These are phyloP conservation scores for Urtica urens DNA, from an alignment of 306 rosid genomes.

Conservation along the genomic window DNA sequence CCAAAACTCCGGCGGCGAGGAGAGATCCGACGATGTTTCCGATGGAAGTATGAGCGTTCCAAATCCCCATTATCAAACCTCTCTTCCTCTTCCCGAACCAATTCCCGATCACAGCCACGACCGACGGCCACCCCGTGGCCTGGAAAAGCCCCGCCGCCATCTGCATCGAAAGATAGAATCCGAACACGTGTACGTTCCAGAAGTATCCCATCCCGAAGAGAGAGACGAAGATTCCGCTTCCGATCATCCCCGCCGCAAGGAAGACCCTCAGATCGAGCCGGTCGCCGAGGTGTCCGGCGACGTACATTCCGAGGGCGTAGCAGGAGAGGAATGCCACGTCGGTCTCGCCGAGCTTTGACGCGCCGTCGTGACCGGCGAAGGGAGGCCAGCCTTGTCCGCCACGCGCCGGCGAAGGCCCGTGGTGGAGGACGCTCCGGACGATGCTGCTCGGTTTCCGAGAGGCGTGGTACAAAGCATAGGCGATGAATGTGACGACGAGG, in stretches of 20 bases:
- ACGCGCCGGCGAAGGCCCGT: constrained; percentile 24
- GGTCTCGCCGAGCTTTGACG: constrained; percentile 56
- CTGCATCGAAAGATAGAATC: constrained; percentile 51
- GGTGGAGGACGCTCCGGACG: constrained; percentile 56
- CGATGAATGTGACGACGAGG: constrained; percentile 46
- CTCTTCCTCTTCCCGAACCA: constrained; percentile 83
- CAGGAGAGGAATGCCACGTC: constrained; percentile 63
- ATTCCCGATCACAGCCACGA: constrained; percentile 74
- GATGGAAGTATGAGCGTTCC: constrained; percentile 81
- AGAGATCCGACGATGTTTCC: constrained; percentile 74
- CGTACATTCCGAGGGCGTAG: constrained; percentile 60
- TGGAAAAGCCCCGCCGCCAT: constrained; percentile 74
- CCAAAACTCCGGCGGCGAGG: constrained; percentile 62
- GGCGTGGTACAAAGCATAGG: constrained; percentile 75
- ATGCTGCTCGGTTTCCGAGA: constrained; percentile 62
- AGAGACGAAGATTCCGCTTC: constrained; percentile 56
- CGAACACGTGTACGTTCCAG: constrained; percentile 50
- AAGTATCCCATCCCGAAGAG: constrained; percentile 71
- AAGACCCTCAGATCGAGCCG: constrained; percentile 51
- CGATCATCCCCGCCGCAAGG: constrained; percentile 51
- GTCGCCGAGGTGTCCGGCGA: constrained; percentile 72
- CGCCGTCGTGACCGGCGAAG: constrained; percentile 45
- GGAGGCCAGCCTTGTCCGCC: constrained; percentile 49
- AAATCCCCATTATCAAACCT: constrained; percentile 72
- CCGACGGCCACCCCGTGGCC: constrained; percentile 88